Percentiles rank a stretch among this genome's conserved stretches.
phyloP scores from a whole-genome alignment of 371 early-diverging fungal species.

The Cokeromyces recurvatus region DNA sequence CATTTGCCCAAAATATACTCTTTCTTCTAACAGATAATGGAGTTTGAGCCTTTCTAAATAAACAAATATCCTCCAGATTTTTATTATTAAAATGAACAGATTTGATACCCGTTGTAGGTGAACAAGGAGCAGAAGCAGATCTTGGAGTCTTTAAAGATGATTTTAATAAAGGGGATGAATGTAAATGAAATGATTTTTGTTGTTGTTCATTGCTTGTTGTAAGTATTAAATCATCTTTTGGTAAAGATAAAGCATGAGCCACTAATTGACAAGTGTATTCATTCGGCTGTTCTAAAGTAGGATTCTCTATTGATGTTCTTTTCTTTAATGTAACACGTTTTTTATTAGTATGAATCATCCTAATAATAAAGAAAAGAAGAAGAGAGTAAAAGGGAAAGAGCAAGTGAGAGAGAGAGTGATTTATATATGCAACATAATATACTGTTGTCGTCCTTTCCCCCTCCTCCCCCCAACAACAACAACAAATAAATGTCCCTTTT shows the following conservation, averaged over 20 bases:
- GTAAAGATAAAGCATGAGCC: conserved; percentile 10
- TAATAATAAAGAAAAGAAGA: background rate
- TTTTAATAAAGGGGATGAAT: conserved; percentile 8
- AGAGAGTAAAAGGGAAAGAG: background rate
- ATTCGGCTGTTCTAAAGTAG: conserved; percentile 1
- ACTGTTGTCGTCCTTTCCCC: too few relatives aligned
- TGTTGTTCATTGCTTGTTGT: background rate
- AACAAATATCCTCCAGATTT: conserved; percentile 18
- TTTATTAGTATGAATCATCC: background rate
- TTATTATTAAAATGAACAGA: conserved; percentile 19
- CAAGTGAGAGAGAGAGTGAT: too few relatives aligned
- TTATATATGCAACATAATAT: too few relatives aligned
- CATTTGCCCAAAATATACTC: conserved; percentile 16
- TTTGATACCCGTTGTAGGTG: conserved; percentile 13
- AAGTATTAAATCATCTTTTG: background rate
- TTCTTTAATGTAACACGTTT: conserved; percentile 21
- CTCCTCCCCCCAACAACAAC: too few relatives aligned
- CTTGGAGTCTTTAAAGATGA: conserved; percentile 13
- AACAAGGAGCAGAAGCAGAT: conserved; percentile 24
- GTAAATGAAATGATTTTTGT: background rate
- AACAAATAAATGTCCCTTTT: too few relatives aligned
- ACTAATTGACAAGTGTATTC: conserved; percentile 14
- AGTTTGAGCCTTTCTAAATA: conserved; percentile 24
- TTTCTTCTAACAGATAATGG: conserved; percentile 13
- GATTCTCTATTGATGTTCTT: conserved; percentile 11